These are phyloP conservation scores for Trametes maxima DNA, from an alignment of 768 basidiomycete species.

Conservation along the genomic window DNA sequence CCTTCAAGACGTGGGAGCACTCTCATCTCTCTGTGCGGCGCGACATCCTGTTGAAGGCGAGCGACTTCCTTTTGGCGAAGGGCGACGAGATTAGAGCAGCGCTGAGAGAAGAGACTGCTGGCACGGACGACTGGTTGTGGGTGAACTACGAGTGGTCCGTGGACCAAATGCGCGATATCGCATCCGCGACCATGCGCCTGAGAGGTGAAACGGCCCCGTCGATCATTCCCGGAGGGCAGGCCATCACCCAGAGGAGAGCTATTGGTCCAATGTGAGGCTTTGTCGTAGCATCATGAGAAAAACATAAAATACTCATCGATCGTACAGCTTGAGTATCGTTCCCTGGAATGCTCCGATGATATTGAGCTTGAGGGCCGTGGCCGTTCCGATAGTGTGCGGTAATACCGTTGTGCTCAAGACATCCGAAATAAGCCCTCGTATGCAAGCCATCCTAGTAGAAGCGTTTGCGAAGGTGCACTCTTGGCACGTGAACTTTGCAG, in stretches of 20 bases:
- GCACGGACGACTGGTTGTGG: constrained; percentile 27
- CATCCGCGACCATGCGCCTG: constrained; percentile 29
- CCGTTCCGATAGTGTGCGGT: constrained; percentile 52
- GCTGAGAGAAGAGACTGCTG: constrained; percentile 43
- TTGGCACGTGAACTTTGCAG: too few species aligned
- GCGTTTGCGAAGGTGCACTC: constrained; percentile 44
- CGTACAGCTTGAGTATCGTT: constrained; percentile 39
- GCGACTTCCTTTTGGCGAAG: constrained; percentile 46
- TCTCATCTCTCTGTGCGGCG: constrained; percentile 40
- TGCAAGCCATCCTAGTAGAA: constrained; percentile 48
- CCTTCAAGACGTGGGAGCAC: constrained; percentile 52
- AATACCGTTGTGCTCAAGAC: constrained; percentile 58
- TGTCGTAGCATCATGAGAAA: neutral
- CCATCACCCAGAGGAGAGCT: constrained; percentile 48
- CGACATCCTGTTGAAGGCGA: constrained; percentile 50
- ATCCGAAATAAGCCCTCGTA: constrained; percentile 52
- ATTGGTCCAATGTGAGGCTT: constrained; percentile 53
- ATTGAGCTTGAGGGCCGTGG: constrained; percentile 50
- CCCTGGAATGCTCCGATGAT: constrained; percentile 59
- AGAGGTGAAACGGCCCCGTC: constrained; percentile 49
- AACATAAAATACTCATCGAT: neutral
- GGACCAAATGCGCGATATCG: constrained; percentile 36
- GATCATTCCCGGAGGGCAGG: constrained; percentile 44
- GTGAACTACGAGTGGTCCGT: constrained; percentile 33
- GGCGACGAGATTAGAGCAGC: constrained; percentile 37